Evolutionary conservation across 1,139 yeast species (phyloP), one percentile per base, ranked within the genome.

Genomic region (Arxiozyma bovina): DNA sequence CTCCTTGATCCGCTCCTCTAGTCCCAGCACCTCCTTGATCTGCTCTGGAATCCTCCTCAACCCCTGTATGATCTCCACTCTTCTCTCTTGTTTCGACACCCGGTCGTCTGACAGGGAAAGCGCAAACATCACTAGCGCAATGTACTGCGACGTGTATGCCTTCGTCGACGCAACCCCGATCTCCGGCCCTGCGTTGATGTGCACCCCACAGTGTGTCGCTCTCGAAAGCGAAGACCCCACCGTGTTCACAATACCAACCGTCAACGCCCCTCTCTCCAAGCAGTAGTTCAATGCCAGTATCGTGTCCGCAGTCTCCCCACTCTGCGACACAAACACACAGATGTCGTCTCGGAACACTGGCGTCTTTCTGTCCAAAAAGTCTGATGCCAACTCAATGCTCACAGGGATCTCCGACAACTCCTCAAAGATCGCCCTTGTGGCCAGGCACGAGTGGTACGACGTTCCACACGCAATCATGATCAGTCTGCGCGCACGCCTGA

Each of bases 391-490:
- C 73, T 94, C 99, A 47, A 94, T 96, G 51, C 90, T 78, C 15
- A 93, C 97, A 11, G 99, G 99, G 59, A 93, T 88, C 70, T 91
- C 98, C 34, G 97, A 90, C 67, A 94, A 79, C 71, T 94, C 99
- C 74, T 94, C 99, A 70, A 94, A 91, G 61, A 90, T 85, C 17
- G 97, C 87, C 72, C 99, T 83, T 34, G 96, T 93, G 27, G 99
- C 99, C 69, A 94, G 76, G 77, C 99, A 94, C 22, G 99, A 93
- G 74, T 94, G 99, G 70, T 91, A 94, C 0, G 99, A 93, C 7
- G 99, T 94, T 75, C 99, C 99, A 75, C 99, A 94, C 5, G 99
- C 99, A 76, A 94, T 88, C 98, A 94, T 93, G 58, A 91, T 87
- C 67, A 94, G 81, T 73, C 99, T 83, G 74, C 98, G 84, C 65